phyloP scores from a whole-genome alignment of 805 yeast species.

The Ogataea ramenticola region DNA sequence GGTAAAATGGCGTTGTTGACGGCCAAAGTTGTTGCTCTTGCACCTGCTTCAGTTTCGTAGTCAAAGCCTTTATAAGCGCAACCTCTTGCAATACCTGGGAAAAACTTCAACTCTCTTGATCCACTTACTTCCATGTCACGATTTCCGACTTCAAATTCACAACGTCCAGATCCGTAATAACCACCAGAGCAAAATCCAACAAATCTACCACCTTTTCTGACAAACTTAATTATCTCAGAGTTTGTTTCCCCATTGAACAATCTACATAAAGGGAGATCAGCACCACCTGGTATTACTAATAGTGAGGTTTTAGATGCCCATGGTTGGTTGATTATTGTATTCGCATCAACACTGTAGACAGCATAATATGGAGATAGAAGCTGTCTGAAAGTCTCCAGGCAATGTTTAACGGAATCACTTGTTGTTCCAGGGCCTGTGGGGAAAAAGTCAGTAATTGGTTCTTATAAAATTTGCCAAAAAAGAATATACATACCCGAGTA shows the following conservation, averaged over 20 bases:
- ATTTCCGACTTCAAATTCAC: conserved; percentile 80
- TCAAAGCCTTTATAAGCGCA: conserved; percentile 73
- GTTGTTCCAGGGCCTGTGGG: conserved; percentile 71
- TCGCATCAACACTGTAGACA: conserved; percentile 62
- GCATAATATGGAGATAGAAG: conserved; percentile 85
- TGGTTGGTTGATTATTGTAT: conserved; percentile 67
- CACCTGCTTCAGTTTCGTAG: conserved; percentile 72
- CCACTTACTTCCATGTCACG: conserved; percentile 76
- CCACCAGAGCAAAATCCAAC: conserved; percentile 96
- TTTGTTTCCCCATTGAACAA: conserved; percentile 68
- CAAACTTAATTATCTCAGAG: conserved; percentile 50
- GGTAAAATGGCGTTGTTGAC: conserved; percentile 29
- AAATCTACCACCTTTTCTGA: conserved; percentile 71
- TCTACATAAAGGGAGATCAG: conserved; percentile 80
- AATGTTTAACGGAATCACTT: conserved; percentile 76
- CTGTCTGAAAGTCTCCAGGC: conserved; percentile 65
- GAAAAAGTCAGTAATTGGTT: not conserved
- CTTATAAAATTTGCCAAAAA: conserved; percentile 1
- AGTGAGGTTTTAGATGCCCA: conserved; percentile 79
- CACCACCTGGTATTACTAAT: conserved; percentile 93
- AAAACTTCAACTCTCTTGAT: conserved; percentile 70
- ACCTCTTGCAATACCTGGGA: conserved; percentile 80
- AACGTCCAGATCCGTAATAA: conserved; percentile 65
- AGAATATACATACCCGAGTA: conserved; percentile 39
- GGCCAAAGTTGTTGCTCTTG: conserved; percentile 46